Percentiles rank a stretch among this genome's conserved stretches.
Conservation (phyloP, 2,329 filamentous ascomycete species). For the Venturia nashicola region DNA sequence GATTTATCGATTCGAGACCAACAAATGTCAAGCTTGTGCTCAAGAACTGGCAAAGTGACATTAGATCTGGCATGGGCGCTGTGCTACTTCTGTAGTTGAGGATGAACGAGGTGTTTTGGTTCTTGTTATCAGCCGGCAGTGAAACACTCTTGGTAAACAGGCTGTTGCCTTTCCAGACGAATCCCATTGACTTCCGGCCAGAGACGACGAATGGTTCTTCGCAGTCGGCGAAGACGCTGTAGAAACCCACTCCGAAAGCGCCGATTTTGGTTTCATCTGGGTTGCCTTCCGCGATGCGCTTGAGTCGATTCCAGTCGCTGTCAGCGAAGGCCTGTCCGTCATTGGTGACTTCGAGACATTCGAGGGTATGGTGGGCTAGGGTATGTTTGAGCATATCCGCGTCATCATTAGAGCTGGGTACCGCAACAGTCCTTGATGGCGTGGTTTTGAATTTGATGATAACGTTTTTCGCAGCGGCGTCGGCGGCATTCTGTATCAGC, state of each 20-base stretch:
- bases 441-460: conserved; percentile 85
- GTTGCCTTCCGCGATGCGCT: conserved; percentile 97
- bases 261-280: conserved; percentile 98
- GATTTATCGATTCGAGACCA: conserved; percentile 71
- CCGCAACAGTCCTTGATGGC: conserved; percentile 66
- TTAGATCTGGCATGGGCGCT: conserved; percentile 72
- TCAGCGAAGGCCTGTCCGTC: conserved; percentile 78
- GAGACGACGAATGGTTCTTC: conserved; percentile 96
- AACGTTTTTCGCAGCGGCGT: conserved; percentile 82
- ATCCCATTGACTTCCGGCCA: conserved; percentile 86
- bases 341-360: conserved; percentile 81
- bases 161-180: conserved; percentile 99
- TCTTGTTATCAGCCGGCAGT: conserved; percentile 54
- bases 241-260: conserved; percentile 96
- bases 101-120: conserved; percentile 75
- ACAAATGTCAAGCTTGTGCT: conserved; percentile 95
- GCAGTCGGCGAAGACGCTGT: conserved; percentile 96
- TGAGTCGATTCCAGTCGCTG: conserved; percentile 86
- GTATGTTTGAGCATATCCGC: conserved; percentile 71
- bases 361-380: conserved; percentile 73
- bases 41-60: conserved; percentile 82
- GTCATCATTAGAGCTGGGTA: conserved; percentile 49
- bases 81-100: conserved; percentile 85
- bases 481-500: conserved; percentile 95
- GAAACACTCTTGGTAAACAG: conserved; percentile 82